Conservation (phyloP, 2,329 filamentous ascomycete species). For the Mariannaea elegans region DNA sequence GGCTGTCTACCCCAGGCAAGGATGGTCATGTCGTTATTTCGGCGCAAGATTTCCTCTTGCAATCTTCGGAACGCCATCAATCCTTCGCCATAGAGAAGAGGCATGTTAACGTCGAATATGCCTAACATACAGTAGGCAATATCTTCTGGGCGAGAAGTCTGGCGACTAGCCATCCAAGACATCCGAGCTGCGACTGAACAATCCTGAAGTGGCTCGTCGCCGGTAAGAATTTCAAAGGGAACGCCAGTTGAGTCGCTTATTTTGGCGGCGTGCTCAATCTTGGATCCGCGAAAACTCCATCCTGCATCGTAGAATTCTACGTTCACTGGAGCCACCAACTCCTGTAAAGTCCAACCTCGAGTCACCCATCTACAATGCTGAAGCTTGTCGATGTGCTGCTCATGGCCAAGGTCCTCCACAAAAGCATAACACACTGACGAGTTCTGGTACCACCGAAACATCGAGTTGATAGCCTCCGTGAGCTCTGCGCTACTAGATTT, state of each 20-base stretch:
- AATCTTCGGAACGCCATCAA: conserved; percentile 5
- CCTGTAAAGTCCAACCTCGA: neutral
- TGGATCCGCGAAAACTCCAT: neutral
- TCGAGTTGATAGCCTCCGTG: conserved; percentile 3
- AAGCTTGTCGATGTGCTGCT: neutral
- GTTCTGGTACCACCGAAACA: conserved; percentile 1
- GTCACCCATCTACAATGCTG: neutral
- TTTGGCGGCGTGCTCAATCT: neutral
- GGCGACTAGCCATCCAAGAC: conserved; percentile 3
- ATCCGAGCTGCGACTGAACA: neutral
- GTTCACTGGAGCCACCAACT: neutral
- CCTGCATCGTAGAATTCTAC: neutral
- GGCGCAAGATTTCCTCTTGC: conserved; percentile 2
- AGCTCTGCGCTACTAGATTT: conserved; percentile 9
- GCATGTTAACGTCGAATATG: conserved; percentile 8
- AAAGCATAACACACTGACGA: neutral
- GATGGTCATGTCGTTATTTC: conserved; percentile 6
- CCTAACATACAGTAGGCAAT: conserved; percentile 5
- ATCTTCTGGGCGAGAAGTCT: neutral
- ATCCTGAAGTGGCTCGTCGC: neutral
- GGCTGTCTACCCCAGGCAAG: conserved; percentile 1
- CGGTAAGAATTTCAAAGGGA: neutral
- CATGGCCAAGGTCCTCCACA: neutral
- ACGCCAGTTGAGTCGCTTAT: neutral
- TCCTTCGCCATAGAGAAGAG: conserved; percentile 1